Evolutionary conservation across 2,329 filamentous ascomycete species (phyloP), one percentile per base, ranked within the genome.

Genomic region (Pseudogymnoascus sp.): DNA sequence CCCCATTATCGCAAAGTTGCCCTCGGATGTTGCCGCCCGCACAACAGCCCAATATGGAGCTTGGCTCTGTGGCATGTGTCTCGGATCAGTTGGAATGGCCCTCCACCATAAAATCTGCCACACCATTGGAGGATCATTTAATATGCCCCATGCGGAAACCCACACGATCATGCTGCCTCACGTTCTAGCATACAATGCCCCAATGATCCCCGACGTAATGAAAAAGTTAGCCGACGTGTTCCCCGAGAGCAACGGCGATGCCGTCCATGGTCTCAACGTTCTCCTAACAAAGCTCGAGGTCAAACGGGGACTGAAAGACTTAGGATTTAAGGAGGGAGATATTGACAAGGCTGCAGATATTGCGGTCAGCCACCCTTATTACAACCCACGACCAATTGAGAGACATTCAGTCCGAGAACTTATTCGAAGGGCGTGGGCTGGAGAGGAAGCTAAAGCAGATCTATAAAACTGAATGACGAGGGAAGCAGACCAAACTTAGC

Each of bases 71-170:
- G 85, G 84, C 34, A 80, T 78, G 23, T 86, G 83, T 68, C 77
- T 88, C 0, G 85, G 85, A 5, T 81, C 77, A 65, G 82, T 84
- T 2, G 80, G 80, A 62, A 88, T 88, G 83, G 80, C 83, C 2
- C 79, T 89, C 13, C 86, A 89, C 70, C 86, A 89, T 74, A 89
- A 89, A 71, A 79, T 89, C 1, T 88, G 85, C 74, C 86, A 89
- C 70, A 83, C 83, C 0, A 77, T 88, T 1, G 86, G 85, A 23
- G 86, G 86, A 6, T 82, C 79, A 68, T 86, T 88, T 73, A 81
- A 83, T 66, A 78, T 89, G 6, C 84, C 86, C 0, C 85, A 89
- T 66, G 84, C 85, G 1, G 84, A 88, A 71, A 88, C 85, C 0
- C 86, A 89, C 69, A 85, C 85, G 0, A 81, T 84, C 34, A 79